These are phyloP conservation scores for Fusarium liriodendri DNA, from an alignment of 2,329 filamentous ascomycete species.

Conservation along the genomic window DNA sequence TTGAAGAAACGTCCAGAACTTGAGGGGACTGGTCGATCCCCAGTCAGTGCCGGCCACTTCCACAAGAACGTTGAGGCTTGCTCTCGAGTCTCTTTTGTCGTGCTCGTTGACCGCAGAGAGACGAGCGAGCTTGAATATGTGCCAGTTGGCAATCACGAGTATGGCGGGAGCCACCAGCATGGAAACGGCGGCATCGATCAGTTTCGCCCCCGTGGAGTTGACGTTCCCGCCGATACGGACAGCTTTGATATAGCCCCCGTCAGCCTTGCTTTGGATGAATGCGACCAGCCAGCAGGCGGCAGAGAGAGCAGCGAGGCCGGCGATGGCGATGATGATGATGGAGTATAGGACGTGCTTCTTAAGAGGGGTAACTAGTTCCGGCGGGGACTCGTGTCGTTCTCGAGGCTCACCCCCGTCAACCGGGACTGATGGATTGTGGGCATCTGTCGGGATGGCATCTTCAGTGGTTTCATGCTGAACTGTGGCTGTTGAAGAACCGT, in stretches of 20 bases:
- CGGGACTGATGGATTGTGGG: background rate
- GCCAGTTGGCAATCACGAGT: conserved; percentile 20
- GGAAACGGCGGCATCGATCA: conserved; percentile 28
- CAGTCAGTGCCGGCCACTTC: conserved; percentile 27
- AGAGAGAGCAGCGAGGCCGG: background rate
- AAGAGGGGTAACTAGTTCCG: background rate
- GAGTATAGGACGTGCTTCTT: conserved; percentile 28
- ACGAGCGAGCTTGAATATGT: conserved; percentile 32
- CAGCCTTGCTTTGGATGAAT: conserved; percentile 1
- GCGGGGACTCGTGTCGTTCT: background rate
- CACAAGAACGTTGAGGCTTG: conserved; percentile 28
- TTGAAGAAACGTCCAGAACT: conserved; percentile 21
- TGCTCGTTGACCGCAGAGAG: conserved; percentile 30
- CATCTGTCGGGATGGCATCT: background rate
- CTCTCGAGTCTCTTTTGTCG: conserved; percentile 8
- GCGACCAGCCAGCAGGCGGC: conserved; percentile 14
- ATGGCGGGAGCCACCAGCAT: conserved; percentile 23
- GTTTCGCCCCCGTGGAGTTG: conserved; percentile 21
- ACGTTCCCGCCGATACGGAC: conserved; percentile 14
- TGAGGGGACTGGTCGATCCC: conserved; percentile 28
- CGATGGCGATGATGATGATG: background rate
- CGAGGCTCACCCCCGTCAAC: background rate
- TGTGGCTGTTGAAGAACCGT: background rate
- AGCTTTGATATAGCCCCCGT: conserved; percentile 14
- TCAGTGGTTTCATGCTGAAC: background rate